Evolutionary conservation across 2,329 filamentous ascomycete species (phyloP).

Genomic region (Elsinoe batatas): DNA sequence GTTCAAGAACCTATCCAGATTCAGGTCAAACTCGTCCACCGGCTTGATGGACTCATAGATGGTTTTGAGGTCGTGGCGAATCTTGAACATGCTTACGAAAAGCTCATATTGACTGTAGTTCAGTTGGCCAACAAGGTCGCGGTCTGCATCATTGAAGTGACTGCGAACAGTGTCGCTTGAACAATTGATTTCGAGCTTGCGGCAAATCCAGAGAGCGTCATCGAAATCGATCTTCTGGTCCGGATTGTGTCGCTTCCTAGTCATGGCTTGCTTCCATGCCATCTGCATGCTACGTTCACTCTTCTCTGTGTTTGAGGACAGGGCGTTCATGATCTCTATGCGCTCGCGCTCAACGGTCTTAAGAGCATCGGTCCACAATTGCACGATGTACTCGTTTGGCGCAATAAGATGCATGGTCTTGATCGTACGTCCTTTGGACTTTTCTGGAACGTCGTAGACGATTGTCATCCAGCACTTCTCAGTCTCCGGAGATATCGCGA

Average conservation of each 20-base stretch:
- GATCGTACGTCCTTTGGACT: constrained; percentile 56
- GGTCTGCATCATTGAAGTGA: constrained; percentile 66
- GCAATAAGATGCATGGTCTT: constrained; percentile 87
- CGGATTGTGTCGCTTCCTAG: constrained; percentile 49
- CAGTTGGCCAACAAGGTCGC: constrained; percentile 53
- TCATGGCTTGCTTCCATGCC: constrained; percentile 72
- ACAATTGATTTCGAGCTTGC: constrained; percentile 84
- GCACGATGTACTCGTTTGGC: constrained; percentile 59
- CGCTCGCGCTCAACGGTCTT: constrained; percentile 77
- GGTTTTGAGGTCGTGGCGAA: constrained; percentile 66
- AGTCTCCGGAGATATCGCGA: constrained; percentile 55
- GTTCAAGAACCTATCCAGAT: constrained; percentile 58
- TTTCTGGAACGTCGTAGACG: constrained; percentile 69
- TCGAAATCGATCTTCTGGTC: constrained; percentile 66
- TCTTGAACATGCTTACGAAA: constrained; percentile 75
- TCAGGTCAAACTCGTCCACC: constrained; percentile 49
- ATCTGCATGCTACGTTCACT: constrained; percentile 61
- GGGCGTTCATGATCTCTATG: constrained; percentile 78
- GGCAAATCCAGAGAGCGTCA: constrained; percentile 74
- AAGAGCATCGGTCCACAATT: constrained; percentile 74
- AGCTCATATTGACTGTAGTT: constrained; percentile 72
- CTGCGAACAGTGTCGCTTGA: constrained; percentile 61
- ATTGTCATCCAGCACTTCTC: constrained; percentile 81
- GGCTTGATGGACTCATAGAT: constrained; percentile 55
- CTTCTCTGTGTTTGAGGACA: constrained; percentile 66